These are phyloP conservation scores for Sindora glabra DNA, from an alignment of 306 rosid genomes.

Conservation along the genomic window DNA sequence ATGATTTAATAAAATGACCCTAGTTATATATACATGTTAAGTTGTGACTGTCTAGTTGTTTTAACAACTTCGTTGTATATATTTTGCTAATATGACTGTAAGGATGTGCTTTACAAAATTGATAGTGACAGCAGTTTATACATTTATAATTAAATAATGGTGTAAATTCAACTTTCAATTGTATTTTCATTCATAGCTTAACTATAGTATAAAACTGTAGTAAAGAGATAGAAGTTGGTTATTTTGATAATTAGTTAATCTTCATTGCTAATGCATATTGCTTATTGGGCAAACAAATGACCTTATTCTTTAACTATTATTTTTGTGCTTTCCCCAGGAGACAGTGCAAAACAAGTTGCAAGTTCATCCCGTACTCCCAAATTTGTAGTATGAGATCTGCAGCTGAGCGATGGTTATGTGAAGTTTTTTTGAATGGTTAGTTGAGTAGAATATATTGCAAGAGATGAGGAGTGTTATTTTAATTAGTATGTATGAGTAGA, in stretches of 20 bases:
- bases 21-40: no score
- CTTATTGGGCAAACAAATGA: not conserved
- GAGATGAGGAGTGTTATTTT: constrained; percentile 16
- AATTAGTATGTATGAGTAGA: not conserved
- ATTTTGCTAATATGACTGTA: not conserved
- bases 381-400: constrained; percentile 32
- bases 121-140: not conserved
- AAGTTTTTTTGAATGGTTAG: constrained; percentile 3
- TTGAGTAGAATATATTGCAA: constrained; percentile 1
- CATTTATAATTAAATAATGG: not conserved
- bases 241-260: not conserved
- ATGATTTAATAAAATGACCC: not conserved
- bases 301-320: not conserved
- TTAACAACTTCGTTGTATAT: no score
- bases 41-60: no score
- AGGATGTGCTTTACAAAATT: not conserved
- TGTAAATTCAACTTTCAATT: constrained; percentile 2
- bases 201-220: constrained; percentile 1
- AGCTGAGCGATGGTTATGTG: not conserved
- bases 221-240: not conserved
- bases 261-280: not conserved
- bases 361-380: constrained; percentile 22
- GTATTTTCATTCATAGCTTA: not conserved
- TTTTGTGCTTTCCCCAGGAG: constrained; percentile 30
- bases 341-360: constrained; percentile 31